Percentiles rank a stretch among this genome's conserved stretches.
Evolutionary conservation across 2,329 filamentous ascomycete species (phyloP).

Genomic region (Helminthosporium solani): DNA sequence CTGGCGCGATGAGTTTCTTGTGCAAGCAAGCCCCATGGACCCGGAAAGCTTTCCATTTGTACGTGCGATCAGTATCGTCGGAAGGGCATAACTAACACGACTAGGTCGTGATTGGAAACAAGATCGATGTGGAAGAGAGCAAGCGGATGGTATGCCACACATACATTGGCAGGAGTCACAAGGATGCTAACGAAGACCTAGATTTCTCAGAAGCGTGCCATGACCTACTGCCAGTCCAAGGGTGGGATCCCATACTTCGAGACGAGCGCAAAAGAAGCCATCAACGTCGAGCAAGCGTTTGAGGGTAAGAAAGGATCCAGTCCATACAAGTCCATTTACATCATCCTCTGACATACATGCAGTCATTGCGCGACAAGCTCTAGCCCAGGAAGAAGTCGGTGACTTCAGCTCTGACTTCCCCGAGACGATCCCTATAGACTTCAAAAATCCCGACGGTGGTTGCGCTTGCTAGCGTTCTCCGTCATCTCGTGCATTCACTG

Average conservation of each 20-base stretch:
- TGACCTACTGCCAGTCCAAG: constrained; percentile 97
- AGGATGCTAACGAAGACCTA: constrained; percentile 36
- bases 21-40: constrained; percentile 93
- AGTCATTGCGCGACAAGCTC: constrained; percentile 95
- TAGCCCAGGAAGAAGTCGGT: constrained; percentile 95
- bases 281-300: constrained; percentile 92
- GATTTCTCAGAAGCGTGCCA: constrained; percentile 94
- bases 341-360: constrained; percentile 6
- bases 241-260: constrained; percentile 98
- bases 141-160: constrained; percentile 73
- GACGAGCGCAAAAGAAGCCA: constrained; percentile 97
- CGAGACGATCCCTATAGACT: constrained; percentile 96
- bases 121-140: constrained; percentile 97
- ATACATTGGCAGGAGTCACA: background rate
- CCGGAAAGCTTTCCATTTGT: constrained; percentile 98
- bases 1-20: constrained; percentile 97
- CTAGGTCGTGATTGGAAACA: constrained; percentile 94
- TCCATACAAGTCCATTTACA: background rate
- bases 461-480: constrained; percentile 72
- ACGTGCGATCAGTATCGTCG: constrained; percentile 40
- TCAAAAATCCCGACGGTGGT: constrained; percentile 88
- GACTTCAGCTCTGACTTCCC: constrained; percentile 97
- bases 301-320: constrained; percentile 49
- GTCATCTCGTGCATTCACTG: constrained; percentile 1
- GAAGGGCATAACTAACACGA: constrained; percentile 15